Evolutionary conservation across 345 rosid species (phyloP).

Genomic region (Pistacia atlantica): DNA sequence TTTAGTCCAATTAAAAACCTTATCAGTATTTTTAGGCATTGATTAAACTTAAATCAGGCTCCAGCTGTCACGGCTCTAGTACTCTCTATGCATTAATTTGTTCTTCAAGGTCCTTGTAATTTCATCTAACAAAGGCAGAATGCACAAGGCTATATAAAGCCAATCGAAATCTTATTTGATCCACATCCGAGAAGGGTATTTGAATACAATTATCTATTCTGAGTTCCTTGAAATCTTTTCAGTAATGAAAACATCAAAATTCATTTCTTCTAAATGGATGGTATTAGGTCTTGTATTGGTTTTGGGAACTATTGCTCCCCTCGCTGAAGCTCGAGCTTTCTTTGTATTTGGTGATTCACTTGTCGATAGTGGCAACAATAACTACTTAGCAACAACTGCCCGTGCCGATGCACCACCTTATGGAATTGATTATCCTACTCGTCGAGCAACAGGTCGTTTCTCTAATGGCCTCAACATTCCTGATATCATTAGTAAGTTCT

Average conservation of each 20-base stretch:
- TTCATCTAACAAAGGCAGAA: too few species aligned
- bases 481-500: constrained; percentile 49
- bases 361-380: constrained; percentile 75
- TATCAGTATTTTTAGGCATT: too few species aligned
- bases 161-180: too few species aligned
- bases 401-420: constrained; percentile 71
- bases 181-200: too few species aligned
- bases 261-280: not conserved
- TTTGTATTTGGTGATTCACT: constrained; percentile 80
- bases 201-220: too few species aligned
- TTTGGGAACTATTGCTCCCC: not conserved
- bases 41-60: too few species aligned
- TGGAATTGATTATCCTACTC: constrained; percentile 70
- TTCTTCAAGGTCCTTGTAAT: too few species aligned
- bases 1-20: too few species aligned
- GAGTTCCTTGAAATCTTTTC: too few species aligned
- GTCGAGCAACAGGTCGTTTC: constrained; percentile 63
- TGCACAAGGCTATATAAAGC: too few species aligned
- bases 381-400: constrained; percentile 63
- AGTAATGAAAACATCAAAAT: constrained; percentile 18
- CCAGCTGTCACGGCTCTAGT: too few species aligned
- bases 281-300: constrained; percentile 14
- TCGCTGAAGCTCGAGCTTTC: constrained; percentile 55
- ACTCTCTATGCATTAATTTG: too few species aligned
- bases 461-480: constrained; percentile 74